Evolutionary conservation across 2,329 filamentous ascomycete genomes (phyloP), one percentile per base, ranked within the genome.

Genomic region (Zymoseptoria ardabiliae): DNA sequence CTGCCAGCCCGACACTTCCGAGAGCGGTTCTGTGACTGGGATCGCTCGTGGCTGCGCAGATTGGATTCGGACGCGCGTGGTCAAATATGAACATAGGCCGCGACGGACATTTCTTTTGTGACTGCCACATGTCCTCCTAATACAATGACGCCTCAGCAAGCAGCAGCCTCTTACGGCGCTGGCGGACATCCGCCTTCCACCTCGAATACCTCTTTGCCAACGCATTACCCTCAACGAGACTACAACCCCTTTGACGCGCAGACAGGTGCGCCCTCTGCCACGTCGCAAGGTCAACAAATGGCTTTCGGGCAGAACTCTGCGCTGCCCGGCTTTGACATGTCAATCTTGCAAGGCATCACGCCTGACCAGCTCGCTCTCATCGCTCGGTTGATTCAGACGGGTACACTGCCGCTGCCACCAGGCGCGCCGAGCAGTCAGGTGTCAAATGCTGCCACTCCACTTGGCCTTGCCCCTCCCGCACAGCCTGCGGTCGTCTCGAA

Each of bases 331-430:
- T 35, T 67, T 25, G 63, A 68, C 25, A 54, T 68, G 60, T 61
- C 60, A 22, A 61, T 59, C 11, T 57, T 69, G 41, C 54, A 62
- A 22, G 63, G 63, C 30, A 61, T 72, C 50, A 61, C 67, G 23
- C 68, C 69, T 4, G 68, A 70, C 58, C 69, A 71, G 55, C 55
- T 72, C 22, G 63, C 65, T 10, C 49, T 52, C 45, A 67, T 72
- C 50, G 62, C 63, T 8, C 66, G 62, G 11, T 35, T 65, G 50
- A 56, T 71, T 10, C 70, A 72, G 59, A 61, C 59, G 13, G 70
- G 70, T 30, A 52, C 56, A 7, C 57, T 72, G 22, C 62, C 61
- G 10, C 56, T 68, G 21, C 68, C 64, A 25, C 59, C 69, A 8
- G 58, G 56, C 65, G 53, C 28, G 49, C 35, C 35, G 13, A 13